Evolutionary conservation across 2,329 filamentous ascomycete genomes (phyloP).

Genomic region (Nemania sp.): DNA sequence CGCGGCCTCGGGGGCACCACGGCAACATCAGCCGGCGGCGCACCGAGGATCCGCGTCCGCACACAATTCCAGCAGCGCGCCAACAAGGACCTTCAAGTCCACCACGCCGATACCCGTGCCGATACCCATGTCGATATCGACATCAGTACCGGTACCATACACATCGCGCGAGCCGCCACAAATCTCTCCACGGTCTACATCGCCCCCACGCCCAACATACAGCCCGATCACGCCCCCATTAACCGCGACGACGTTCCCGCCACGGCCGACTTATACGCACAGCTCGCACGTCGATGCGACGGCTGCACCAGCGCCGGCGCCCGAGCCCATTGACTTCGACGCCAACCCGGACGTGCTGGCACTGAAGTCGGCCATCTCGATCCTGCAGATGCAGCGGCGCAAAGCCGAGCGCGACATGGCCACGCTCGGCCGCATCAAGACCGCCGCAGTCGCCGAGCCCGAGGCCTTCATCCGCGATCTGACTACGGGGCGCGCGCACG

Average conservation of each 20-base stretch:
- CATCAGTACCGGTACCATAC: constrained; percentile 22
- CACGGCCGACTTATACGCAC: constrained; percentile 35
- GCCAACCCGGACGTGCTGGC: constrained; percentile 85
- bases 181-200: constrained; percentile 42
- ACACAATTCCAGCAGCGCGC: constrained; percentile 2
- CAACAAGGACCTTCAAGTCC: constrained; percentile 17
- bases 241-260: constrained; percentile 41
- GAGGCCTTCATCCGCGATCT: constrained; percentile 72
- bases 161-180: constrained; percentile 11
- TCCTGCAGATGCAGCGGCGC: constrained; percentile 83
- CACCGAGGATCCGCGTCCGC: constrained; percentile 8
- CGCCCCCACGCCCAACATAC: constrained; percentile 54
- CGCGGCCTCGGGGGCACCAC: constrained; percentile 11
- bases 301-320: constrained; percentile 43
- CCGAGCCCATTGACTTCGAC: constrained; percentile 60
- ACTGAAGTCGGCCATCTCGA: constrained; percentile 79
- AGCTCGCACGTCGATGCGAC: constrained; percentile 28
- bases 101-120: constrained; percentile 29
- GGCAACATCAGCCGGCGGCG: neutral
- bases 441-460: constrained; percentile 70
- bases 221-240: constrained; percentile 59
- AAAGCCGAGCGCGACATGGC: constrained; percentile 77
- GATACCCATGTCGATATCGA: constrained; percentile 25
- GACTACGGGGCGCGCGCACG: constrained; percentile 60
- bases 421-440: constrained; percentile 69